Percentiles rank a stretch among this genome's conserved stretches.
These are phyloP conservation scores for Sordariomycetes sp. DNA, from an alignment of 2,329 filamentous ascomycete species.

Conservation along the genomic window DNA sequence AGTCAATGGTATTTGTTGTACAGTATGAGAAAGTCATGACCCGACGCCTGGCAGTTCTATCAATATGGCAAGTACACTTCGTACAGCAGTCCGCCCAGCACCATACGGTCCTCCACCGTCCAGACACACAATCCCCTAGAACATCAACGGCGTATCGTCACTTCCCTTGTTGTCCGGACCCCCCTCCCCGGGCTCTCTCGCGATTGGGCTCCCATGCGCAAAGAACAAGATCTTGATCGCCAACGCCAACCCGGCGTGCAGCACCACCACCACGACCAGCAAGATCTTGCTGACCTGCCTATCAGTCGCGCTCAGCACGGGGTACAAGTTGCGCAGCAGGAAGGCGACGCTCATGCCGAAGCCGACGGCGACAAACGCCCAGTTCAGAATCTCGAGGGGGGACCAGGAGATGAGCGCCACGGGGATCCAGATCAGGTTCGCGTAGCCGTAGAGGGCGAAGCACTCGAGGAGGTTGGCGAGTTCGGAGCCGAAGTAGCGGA, in stretches of 20 bases:
- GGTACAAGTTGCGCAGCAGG: slow-evolving; percentile 77
- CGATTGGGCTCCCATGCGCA: slow-evolving; percentile 56
- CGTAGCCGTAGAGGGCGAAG: slow-evolving; percentile 91
- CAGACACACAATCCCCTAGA: slow-evolving; percentile 6
- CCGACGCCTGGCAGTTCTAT: too few relatives aligned
- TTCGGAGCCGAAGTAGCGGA: slow-evolving; percentile 94
- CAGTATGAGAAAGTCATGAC: too few relatives aligned
- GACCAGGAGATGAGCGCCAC: slow-evolving; percentile 91
- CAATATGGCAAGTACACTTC: too few relatives aligned
- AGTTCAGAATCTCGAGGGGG: slow-evolving; percentile 78
- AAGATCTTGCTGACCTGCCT: slow-evolving; percentile 83
- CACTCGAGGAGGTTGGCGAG: slow-evolving; percentile 90
- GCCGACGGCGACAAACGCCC: slow-evolving; percentile 81
- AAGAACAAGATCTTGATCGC: slow-evolving; percentile 98
- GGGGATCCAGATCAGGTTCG: slow-evolving; percentile 94
- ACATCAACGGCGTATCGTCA: slow-evolving; percentile 10
- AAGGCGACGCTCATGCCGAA: slow-evolving; percentile 78
- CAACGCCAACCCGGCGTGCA: slow-evolving; percentile 84
- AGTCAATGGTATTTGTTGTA: too few relatives aligned
- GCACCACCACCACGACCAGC: slow-evolving; percentile 69
- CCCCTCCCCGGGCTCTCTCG: slow-evolving; percentile 20
- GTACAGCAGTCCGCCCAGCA: too few relatives aligned
- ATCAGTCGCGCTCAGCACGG: slow-evolving; percentile 87
- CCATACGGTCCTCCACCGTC: too few relatives aligned
- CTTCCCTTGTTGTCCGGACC: slow-evolving; percentile 11